A percentile compares a stretch with the other conserved stretches of the same genome.
These are phyloP conservation scores for Cercospora citrullina DNA, from an alignment of 2,329 filamentous ascomycete genomes.

Conservation along the genomic window DNA sequence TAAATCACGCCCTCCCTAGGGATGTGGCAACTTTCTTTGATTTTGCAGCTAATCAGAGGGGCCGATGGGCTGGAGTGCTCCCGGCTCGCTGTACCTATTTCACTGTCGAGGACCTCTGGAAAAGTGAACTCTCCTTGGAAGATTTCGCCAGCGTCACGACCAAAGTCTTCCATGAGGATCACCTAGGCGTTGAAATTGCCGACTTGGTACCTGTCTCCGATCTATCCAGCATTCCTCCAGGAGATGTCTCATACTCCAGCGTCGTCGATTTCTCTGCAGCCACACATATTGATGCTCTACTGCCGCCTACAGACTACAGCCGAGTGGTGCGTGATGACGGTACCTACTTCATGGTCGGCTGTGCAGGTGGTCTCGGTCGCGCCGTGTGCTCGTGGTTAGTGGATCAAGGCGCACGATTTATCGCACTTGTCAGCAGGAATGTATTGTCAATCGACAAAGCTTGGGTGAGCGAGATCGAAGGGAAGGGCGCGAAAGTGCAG, in stretches of 20 bases:
- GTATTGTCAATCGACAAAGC: slow-evolving; percentile 15
- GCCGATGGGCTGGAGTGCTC: slow-evolving; percentile 9
- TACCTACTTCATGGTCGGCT: slow-evolving; percentile 28
- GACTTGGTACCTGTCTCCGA: slow-evolving; percentile 1
- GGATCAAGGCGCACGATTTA: slow-evolving; percentile 32
- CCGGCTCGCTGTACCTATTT: slow-evolving; percentile 5
- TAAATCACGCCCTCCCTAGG: slow-evolving; percentile 7
- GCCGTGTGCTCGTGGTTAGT: slow-evolving; percentile 40
- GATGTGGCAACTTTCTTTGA: slow-evolving; percentile 16
- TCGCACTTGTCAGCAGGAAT: slow-evolving; percentile 22
- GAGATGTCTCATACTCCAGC: slow-evolving; percentile 12
- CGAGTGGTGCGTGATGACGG: slow-evolving; percentile 9
- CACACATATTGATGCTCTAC: slow-evolving; percentile 12
- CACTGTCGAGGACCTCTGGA: slow-evolving; percentile 7
- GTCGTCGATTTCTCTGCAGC: slow-evolving; percentile 13
- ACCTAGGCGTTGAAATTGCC: slow-evolving; percentile 1
- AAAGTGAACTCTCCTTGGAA: slow-evolving; percentile 2
- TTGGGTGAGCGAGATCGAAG: slow-evolving; percentile 12
- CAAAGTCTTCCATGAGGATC: slow-evolving; percentile 9
- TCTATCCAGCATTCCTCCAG: slow-evolving; percentile 9
- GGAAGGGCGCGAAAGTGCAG: slow-evolving; percentile 8
- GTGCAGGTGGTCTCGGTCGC: slow-evolving; percentile 37
- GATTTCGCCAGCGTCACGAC: slow-evolving; percentile 7
- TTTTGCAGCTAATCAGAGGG: slow-evolving; percentile 9
- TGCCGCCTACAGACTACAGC: slow-evolving; percentile 10